Conservation (phyloP, 129 eudicot species). For the Artemisia argyi region DNA sequence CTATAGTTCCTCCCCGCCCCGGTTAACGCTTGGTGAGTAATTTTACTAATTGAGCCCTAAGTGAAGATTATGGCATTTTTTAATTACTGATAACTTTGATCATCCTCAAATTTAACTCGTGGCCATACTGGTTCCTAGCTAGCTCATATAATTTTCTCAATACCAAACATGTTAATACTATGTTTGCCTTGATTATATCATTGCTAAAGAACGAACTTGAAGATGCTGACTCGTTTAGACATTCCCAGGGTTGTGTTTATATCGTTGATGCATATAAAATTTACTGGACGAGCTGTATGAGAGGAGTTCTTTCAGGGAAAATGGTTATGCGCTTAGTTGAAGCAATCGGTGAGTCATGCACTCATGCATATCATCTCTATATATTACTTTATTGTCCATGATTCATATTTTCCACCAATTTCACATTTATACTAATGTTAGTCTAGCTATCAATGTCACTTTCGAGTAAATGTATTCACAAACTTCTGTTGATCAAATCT, state of each 20-base stretch:
- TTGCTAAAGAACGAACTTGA: neutral
- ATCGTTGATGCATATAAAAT: conserved; percentile 80
- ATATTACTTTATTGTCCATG: neutral
- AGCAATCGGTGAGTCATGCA: conserved; percentile 79
- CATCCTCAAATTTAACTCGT: no score
- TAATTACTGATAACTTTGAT: no score
- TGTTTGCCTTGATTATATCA: neutral
- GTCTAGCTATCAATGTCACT: neutral
- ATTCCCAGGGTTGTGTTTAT: conserved; percentile 84
- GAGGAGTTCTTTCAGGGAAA: conserved; percentile 83
- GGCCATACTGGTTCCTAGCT: no score
- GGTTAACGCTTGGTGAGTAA: no score
- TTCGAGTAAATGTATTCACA: neutral
- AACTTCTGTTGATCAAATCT: neutral
- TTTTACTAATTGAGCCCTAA: no score
- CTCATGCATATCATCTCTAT: neutral
- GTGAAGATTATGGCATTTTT: no score
- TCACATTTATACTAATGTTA: conserved; percentile 11
- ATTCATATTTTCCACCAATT: neutral
- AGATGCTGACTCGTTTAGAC: conserved; percentile 21
- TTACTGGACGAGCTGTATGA: conserved; percentile 83
- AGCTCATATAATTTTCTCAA: no score
- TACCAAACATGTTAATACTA: neutral
- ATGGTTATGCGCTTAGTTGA: conserved; percentile 94
- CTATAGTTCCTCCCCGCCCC: neutral